These are phyloP conservation scores for Cicer yamashitae DNA, from an alignment of 306 rosid species.

Conservation along the genomic window DNA sequence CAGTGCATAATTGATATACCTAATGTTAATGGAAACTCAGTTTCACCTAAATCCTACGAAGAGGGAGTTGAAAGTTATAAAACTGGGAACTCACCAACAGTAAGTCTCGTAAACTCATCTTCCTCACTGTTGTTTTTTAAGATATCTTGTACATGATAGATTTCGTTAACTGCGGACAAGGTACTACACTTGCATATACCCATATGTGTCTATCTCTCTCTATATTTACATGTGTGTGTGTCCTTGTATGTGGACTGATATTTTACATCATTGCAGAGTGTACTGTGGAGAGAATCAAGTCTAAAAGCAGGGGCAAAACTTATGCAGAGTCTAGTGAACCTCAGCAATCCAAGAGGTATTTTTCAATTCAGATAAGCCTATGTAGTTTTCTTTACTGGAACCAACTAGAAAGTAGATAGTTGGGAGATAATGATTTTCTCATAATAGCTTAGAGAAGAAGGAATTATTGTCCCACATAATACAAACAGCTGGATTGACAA, in stretches of 20 bases:
- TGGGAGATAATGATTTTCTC: conserved; percentile 35
- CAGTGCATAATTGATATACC: conserved; percentile 70
- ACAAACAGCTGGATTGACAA: conserved; percentile 35
- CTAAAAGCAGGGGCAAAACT: conserved; percentile 62
- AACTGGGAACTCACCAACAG: conserved; percentile 60
- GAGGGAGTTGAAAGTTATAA: conserved; percentile 67
- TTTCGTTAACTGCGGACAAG: neutral
- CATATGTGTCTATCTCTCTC: neutral
- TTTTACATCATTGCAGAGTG: conserved; percentile 66
- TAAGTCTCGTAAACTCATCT: conserved; percentile 56
- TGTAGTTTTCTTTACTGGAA: conserved; percentile 30
- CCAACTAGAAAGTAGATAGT: conserved; percentile 1
- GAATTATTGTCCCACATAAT: conserved; percentile 21
- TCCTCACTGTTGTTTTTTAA: conserved; percentile 24
- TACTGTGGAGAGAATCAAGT: conserved; percentile 76
- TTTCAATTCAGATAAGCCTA: conserved; percentile 17
- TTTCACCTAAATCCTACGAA: conserved; percentile 60
- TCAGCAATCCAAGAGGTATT: conserved; percentile 68
- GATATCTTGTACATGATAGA: conserved; percentile 12
- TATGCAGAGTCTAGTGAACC: conserved; percentile 59
- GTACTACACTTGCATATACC: neutral
- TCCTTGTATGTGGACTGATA: conserved; percentile 38
- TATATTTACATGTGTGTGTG: neutral
- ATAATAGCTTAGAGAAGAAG: conserved; percentile 36
- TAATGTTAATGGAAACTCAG: conserved; percentile 59